A percentile compares a stretch with the other conserved stretches of the same genome.
phyloP scores from a whole-genome alignment of 495 filamentous ascomycete genomes.

The Chaetomium cochliodes region DNA sequence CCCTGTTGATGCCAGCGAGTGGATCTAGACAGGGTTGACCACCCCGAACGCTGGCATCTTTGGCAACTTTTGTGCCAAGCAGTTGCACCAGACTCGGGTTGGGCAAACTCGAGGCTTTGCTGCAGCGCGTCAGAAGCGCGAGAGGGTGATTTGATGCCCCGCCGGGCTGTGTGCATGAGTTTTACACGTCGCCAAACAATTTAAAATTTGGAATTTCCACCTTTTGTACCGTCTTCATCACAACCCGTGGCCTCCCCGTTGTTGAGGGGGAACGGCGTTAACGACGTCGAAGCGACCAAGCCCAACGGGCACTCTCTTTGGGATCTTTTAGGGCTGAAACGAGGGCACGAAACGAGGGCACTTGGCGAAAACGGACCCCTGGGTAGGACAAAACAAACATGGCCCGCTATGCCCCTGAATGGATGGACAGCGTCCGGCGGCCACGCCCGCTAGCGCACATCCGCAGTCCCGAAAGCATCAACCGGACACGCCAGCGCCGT shows the following conservation, averaged over 20 bases:
- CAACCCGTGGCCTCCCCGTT: too few species aligned
- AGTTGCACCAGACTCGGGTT: not conserved
- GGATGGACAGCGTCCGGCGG: slow-evolving; percentile 3
- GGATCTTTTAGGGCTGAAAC: too few species aligned
- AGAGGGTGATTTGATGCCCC: not conserved
- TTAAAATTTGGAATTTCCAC: not conserved
- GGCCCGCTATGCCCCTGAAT: slow-evolving; percentile 15
- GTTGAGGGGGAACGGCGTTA: too few species aligned
- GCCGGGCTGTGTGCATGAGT: not conserved
- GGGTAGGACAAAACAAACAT: slow-evolving; percentile 2
- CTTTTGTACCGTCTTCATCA: not conserved
- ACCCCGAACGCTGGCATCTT: not conserved
- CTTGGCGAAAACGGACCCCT: not conserved
- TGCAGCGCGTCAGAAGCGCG: not conserved
- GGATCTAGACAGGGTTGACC: not conserved
- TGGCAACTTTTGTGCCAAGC: not conserved
- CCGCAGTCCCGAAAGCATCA: not conserved
- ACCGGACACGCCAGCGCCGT: not conserved
- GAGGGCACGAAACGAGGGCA: not conserved
- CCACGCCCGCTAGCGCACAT: slow-evolving; percentile 15
- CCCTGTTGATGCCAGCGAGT: not conserved
- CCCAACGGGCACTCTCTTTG: not conserved
- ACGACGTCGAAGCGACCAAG: too few species aligned
- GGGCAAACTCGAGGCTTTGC: not conserved
- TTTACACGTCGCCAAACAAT: slow-evolving; percentile 5